Base-by-base conservation (phyloP, 2,329 filamentous ascomycete genomes). In the Furcasterigmium sp. region DNA sequence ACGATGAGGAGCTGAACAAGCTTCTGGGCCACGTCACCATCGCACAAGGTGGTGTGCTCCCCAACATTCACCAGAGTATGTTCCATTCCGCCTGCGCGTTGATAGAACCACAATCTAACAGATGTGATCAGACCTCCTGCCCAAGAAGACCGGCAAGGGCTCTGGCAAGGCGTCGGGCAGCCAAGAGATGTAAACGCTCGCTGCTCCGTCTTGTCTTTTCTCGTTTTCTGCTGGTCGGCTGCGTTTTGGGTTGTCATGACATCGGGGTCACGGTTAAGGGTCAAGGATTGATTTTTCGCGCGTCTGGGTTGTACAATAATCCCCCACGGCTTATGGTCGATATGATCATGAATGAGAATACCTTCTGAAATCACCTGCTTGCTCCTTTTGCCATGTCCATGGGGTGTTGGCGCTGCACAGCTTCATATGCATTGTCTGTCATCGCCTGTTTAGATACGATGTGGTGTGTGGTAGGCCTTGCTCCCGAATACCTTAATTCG, bases 1-100 rank as follows among this genome's bases (percentile, higher is more conserved):
- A 96, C 76, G 91, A 97, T 71, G 91, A 97, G 82, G 93, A 98
- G 75, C 72, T 97, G 87, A 96, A 97, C 87, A 97, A 95, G 82
- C 85, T 95, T 51, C 80, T 95, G 53, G 91, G 91, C 46, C 89
- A 95, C 68, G 90, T 95, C 72, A 96, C 90, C 67, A 95, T 95
- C 61, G 90, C 91, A 68, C 91, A 95, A 75, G 90, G 89, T 77
- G 89, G 89, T 91, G 90, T 95, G 56, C 80, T 95, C 53, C 91
- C 90, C 70, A 94, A 95, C 82, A 95, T 95, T 58, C 89, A 95
- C 78, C 87, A 93, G 75, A 95, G 89, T 95, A 82, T 58, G 88
- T 80, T 35, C n/a, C 14, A 41, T 13, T n/a, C n/a, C n/a, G n/a
- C n/a, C n/a, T n/a, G n/a, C n/a, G n/a, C n/a, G n/a, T n/a, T n/a